Evolutionary conservation across 495 filamentous ascomycete species (phyloP).

Genomic region (Penicillium ochrochloron): DNA sequence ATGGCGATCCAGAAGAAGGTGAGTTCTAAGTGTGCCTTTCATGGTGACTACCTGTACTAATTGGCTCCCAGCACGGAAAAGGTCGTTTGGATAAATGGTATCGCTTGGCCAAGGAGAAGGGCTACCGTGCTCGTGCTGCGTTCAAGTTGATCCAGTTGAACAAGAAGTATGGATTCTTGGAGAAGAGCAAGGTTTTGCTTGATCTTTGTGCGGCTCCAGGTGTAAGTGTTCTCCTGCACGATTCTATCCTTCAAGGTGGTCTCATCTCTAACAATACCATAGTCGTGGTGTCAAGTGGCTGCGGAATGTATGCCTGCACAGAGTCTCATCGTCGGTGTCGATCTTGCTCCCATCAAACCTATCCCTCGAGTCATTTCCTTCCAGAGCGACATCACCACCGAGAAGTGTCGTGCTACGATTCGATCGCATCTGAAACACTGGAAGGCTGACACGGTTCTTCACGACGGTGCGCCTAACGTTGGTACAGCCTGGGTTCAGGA

Average conservation of each 20-base stretch:
- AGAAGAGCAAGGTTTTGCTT: slow-evolving; percentile 92
- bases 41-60: slow-evolving; percentile 25
- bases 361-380: slow-evolving; percentile 93
- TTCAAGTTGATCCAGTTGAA: slow-evolving; percentile 99
- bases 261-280: slow-evolving; percentile 34
- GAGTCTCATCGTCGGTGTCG: slow-evolving; percentile 91
- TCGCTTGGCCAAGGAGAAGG: slow-evolving; percentile 96
- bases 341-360: slow-evolving; percentile 93
- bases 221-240: slow-evolving; percentile 55
- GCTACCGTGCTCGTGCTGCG: slow-evolving; percentile 92
- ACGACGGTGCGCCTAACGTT: slow-evolving; percentile 98
- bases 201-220: slow-evolving; percentile 98
- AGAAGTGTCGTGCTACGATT: slow-evolving; percentile 94
- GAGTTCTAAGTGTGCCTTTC: slow-evolving; percentile 8
- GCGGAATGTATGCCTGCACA: slow-evolving; percentile 91
- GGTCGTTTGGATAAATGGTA: slow-evolving; percentile 99
- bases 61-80: slow-evolving; percentile 75
- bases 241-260: background rate
- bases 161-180: slow-evolving; percentile 97
- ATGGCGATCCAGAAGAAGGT: slow-evolving; percentile 99
- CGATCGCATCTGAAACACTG: slow-evolving; percentile 90
- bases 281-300: slow-evolving; percentile 98
- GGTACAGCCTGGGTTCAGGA: slow-evolving; percentile 98
- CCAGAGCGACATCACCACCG: slow-evolving; percentile 97
- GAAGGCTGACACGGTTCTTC: slow-evolving; percentile 97